Percentiles rank a stretch among this genome's conserved stretches.
These are phyloP conservation scores for Wolfiporia cocos DNA, from an alignment of 1,284 basidiomycete species.

Conservation along the genomic window DNA sequence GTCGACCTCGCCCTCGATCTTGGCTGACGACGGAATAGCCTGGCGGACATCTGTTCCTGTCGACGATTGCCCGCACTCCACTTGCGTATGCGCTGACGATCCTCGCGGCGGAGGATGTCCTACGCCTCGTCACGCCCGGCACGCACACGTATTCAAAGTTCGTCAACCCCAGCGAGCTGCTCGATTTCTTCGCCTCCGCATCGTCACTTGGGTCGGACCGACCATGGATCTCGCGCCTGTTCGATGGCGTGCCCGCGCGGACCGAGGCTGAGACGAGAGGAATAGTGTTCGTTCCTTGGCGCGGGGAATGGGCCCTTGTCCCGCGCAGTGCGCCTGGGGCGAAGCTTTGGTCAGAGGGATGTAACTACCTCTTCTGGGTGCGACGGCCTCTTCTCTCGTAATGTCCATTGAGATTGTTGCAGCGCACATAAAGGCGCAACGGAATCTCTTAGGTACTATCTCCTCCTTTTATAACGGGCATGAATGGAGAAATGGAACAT, in stretches of 20 bases:
- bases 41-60: slow-evolving; percentile 92
- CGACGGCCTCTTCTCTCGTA: slow-evolving; percentile 45
- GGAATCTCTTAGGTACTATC: too few species aligned
- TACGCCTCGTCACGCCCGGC: slow-evolving; percentile 80
- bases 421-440: too few species aligned
- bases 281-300: slow-evolving; percentile 77
- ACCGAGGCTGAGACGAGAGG: slow-evolving; percentile 79
- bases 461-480: too few species aligned
- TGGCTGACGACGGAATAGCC: slow-evolving; percentile 45
- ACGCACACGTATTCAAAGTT: slow-evolving; percentile 94
- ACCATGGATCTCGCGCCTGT: slow-evolving; percentile 40
- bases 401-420: neutral
- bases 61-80: slow-evolving; percentile 94
- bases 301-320: slow-evolving; percentile 67
- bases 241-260: slow-evolving; percentile 40
- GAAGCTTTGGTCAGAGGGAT: slow-evolving; percentile 54
- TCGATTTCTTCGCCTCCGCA: slow-evolving; percentile 64
- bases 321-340: slow-evolving; percentile 51
- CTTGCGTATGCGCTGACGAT: slow-evolving; percentile 90
- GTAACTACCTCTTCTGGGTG: slow-evolving; percentile 82
- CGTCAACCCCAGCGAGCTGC: slow-evolving; percentile 86
- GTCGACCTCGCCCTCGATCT: neutral
- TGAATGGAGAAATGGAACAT: too few species aligned
- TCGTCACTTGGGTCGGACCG: slow-evolving; percentile 2
- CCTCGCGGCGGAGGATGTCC: slow-evolving; percentile 80